A percentile compares a stretch with the other conserved stretches of the same genome.
Conservation (phyloP, 169 alveolate species). For the Amoebophrya sp. region DNA sequence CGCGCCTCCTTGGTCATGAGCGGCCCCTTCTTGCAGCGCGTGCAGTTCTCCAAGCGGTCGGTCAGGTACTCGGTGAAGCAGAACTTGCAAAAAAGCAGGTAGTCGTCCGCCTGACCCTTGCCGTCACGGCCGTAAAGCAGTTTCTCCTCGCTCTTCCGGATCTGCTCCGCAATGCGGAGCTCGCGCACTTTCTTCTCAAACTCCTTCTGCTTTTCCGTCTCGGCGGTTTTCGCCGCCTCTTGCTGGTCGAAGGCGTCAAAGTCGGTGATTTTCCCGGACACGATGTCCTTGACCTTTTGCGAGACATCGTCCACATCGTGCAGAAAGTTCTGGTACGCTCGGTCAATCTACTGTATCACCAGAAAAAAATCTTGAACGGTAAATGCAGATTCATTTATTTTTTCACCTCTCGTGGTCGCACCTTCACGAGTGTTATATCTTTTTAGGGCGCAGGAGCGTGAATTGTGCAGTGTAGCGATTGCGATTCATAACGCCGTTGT, state of each 20-base stretch:
- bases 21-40: constrained; percentile 60
- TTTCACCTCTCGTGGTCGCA: no score
- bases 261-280: not conserved
- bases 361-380: no score
- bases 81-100: constrained; percentile 61
- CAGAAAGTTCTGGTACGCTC: not conserved
- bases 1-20: constrained; percentile 57
- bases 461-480: no score
- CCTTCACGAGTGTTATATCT: no score
- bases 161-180: not conserved
- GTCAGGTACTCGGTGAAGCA: constrained; percentile 67
- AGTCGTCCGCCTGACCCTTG: constrained; percentile 66
- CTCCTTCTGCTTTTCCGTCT: no score
- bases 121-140: constrained; percentile 47
- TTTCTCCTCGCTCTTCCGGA: not conserved
- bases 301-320: not conserved
- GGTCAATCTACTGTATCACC: not conserved
- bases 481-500: no score
- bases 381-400: no score
- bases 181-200: no score
- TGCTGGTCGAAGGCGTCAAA: not conserved
- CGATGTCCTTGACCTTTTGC: not conserved
- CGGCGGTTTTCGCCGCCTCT: not conserved
- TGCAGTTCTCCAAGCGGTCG: constrained; percentile 55
- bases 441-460: no score